Percentiles rank a stretch among this genome's conserved stretches.
Conservation (phyloP, 176 grass and related monocot genomes). For the Aegilops bicornis region DNA sequence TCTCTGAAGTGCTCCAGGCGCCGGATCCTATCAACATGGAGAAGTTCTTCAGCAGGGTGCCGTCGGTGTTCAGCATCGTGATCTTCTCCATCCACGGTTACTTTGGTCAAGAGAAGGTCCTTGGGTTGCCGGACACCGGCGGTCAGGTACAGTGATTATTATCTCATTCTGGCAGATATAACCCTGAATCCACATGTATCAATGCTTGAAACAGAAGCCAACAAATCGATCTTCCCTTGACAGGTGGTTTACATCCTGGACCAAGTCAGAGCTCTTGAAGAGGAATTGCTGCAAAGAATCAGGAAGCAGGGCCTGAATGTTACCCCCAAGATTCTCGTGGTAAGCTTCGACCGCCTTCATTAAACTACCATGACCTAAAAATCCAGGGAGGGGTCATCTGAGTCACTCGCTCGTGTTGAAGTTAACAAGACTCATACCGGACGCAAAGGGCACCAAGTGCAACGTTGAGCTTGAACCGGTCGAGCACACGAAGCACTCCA, state of each 20-base stretch:
- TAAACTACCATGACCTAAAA: neutral
- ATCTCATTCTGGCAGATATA: neutral
- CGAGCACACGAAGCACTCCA: constrained; percentile 60
- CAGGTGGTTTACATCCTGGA: constrained; percentile 97
- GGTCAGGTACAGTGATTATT: constrained; percentile 56
- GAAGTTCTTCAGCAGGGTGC: constrained; percentile 86
- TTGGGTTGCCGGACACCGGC: constrained; percentile 93
- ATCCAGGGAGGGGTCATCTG: neutral
- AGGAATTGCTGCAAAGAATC: constrained; percentile 87
- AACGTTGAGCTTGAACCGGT: constrained; percentile 86
- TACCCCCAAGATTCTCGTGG: constrained; percentile 91
- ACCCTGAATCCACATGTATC: neutral
- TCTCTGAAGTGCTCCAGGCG: constrained; percentile 95
- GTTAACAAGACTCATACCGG: constrained; percentile 96
- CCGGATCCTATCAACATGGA: constrained; percentile 88
- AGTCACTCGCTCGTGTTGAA: neutral
- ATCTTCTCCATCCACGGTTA: constrained; percentile 92
- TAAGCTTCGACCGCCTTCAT: constrained; percentile 34
- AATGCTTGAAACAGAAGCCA: constrained; percentile 1
- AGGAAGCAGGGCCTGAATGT: constrained; percentile 69
- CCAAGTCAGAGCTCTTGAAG: constrained; percentile 90
- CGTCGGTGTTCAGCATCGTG: constrained; percentile 71
- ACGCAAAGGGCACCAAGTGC: constrained; percentile 90
- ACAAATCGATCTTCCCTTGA: neutral
- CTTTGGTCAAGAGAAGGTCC: constrained; percentile 96